Evolutionary conservation across 805 yeast species (phyloP).

Genomic region (Teunomyces tritomae): DNA sequence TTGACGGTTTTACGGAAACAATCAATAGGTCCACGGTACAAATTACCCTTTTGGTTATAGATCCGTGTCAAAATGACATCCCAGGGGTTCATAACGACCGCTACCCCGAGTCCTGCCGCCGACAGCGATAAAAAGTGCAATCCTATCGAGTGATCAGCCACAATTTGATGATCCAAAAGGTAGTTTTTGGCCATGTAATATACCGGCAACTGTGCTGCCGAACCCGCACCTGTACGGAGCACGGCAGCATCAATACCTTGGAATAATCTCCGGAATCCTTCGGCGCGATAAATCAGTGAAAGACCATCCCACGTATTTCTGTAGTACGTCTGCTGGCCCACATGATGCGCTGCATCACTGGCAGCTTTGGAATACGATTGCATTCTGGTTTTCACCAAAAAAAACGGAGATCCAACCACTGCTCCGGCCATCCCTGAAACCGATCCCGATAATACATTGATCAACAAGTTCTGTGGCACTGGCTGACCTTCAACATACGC

Average conservation of each 20-base stretch:
- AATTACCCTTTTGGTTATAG: constrained; percentile 88
- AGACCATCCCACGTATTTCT: constrained; percentile 68
- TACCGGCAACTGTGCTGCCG: constrained; percentile 90
- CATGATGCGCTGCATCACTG: constrained; percentile 30
- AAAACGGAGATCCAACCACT: constrained; percentile 84
- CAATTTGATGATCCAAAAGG: constrained; percentile 50
- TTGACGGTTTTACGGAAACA: constrained; percentile 80
- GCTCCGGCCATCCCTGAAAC: constrained; percentile 89
- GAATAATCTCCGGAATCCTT: constrained; percentile 77
- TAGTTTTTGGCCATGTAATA: constrained; percentile 74
- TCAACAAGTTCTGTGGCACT: constrained; percentile 39
- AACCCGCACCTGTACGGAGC: constrained; percentile 92
- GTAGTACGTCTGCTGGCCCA: constrained; percentile 94
- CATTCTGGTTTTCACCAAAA: constrained; percentile 92
- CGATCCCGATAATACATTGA: constrained; percentile 80
- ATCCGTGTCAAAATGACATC: constrained; percentile 93
- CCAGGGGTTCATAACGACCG: constrained; percentile 95
- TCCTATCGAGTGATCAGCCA: constrained; percentile 58
- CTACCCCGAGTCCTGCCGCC: constrained; percentile 86
- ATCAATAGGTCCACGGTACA: constrained; percentile 84
- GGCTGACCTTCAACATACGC: constrained; percentile 40
- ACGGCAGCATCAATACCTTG: constrained; percentile 95
- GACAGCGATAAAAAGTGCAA: constrained; percentile 74
- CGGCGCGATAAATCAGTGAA: constrained; percentile 53
- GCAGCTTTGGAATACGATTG: constrained; percentile 77